These are phyloP conservation scores for Leccinum imitatum DNA, from an alignment of 768 basidiomycete genomes.

Conservation along the genomic window DNA sequence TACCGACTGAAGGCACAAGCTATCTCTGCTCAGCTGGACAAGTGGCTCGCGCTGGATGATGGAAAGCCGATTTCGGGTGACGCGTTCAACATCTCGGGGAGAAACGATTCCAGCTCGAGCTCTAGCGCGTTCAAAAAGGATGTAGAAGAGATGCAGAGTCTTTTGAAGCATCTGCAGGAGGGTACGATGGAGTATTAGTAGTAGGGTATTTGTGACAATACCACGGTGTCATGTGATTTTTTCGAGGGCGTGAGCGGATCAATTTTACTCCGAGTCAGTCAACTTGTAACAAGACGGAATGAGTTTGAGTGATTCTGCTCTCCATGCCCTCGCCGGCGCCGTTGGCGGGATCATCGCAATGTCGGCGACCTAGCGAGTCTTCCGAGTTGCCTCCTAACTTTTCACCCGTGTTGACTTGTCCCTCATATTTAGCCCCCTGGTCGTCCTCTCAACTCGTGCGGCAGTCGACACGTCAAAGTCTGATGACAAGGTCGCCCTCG, in stretches of 20 bases:
- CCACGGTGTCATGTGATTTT: slow-evolving; percentile 17
- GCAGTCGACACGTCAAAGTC: slow-evolving; percentile 80
- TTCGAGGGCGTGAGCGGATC: not conserved
- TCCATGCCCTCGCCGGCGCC: slow-evolving; percentile 88
- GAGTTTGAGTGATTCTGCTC: slow-evolving; percentile 66
- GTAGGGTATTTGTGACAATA: not conserved
- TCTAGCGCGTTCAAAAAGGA: slow-evolving; percentile 66
- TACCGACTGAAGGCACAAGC: slow-evolving; percentile 80
- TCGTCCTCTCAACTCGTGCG: slow-evolving; percentile 89
- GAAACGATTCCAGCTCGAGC: slow-evolving; percentile 43
- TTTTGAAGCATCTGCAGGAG: slow-evolving; percentile 49
- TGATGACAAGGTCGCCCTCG: slow-evolving; percentile 60
- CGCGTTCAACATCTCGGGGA: slow-evolving; percentile 44
- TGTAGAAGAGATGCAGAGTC: slow-evolving; percentile 65
- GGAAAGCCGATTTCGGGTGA: slow-evolving; percentile 57
- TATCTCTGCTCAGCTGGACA: slow-evolving; percentile 71
- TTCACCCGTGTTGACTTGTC: slow-evolving; percentile 1
- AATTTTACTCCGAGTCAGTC: no score
- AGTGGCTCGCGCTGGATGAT: slow-evolving; percentile 78
- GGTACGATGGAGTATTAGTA: slow-evolving; percentile 18
- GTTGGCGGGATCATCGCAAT: slow-evolving; percentile 89
- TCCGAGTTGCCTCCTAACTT: not conserved
- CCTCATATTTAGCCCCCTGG: slow-evolving; percentile 63
- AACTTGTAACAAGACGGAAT: not conserved
- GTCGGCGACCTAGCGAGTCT: slow-evolving; percentile 79